phyloP scores from a whole-genome alignment of 352 stramenopile genomes.

The Albugo laibachii region DNA sequence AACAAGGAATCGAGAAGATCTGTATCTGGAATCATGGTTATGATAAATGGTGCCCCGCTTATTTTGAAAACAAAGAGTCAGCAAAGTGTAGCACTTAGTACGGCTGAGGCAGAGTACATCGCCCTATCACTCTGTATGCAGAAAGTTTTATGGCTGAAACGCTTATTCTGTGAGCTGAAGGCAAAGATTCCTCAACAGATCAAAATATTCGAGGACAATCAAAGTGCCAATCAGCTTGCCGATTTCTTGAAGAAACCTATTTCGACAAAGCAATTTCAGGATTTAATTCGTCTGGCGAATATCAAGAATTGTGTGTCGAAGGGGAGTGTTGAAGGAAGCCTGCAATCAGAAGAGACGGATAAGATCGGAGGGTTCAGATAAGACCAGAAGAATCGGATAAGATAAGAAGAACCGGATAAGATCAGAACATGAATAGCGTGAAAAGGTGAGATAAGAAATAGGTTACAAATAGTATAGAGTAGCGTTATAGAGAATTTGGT shows the following conservation, averaged over 20 bases:
- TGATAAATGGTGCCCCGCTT: neutral
- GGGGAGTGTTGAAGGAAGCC: too few species aligned
- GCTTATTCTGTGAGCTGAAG: too few species aligned
- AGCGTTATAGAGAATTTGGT: too few species aligned
- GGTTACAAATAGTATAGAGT: too few species aligned
- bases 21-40: neutral
- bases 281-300: neutral
- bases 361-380: too few species aligned
- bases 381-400: too few species aligned
- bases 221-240: neutral
- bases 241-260: neutral
- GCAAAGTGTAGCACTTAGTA: neutral
- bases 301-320: too few species aligned
- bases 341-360: too few species aligned
- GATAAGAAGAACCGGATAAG: too few species aligned
- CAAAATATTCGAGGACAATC: neutral
- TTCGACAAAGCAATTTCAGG: neutral
- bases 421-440: too few species aligned
- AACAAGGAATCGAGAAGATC: neutral
- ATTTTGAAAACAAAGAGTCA: neutral
- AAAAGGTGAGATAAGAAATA: too few species aligned
- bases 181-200: constrained; percentile 4
- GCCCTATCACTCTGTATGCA: neutral
- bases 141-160: neutral
- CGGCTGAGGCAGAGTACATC: neutral